A percentile compares a stretch with the other conserved stretches of the same genome.
These are phyloP conservation scores for Backusella mclennaniae DNA, from an alignment of 192 early-diverging fungal genomes.

Conservation along the genomic window DNA sequence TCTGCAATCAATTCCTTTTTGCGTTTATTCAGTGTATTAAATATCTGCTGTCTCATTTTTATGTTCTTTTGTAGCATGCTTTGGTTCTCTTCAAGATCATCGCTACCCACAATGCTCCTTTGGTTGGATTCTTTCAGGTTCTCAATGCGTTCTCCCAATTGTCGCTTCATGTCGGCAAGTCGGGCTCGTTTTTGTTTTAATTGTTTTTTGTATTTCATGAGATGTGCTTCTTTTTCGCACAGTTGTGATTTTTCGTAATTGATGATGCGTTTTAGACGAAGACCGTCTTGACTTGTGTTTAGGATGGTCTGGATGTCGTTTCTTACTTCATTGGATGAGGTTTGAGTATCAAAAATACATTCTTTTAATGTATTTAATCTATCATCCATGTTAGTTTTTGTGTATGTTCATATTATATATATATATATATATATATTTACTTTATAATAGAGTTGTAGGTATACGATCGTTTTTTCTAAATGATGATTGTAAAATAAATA, in stretches of 20 bases:
- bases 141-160: background rate
- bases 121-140: background rate
- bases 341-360: conserved; percentile 35
- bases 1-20: conserved; percentile 55
- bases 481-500: background rate
- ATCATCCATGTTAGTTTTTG: background rate
- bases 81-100: conserved; percentile 26
- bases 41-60: conserved; percentile 24
- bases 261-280: background rate
- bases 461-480: conserved; percentile 48
- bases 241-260: background rate
- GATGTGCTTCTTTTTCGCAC: background rate
- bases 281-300: conserved; percentile 1
- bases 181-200: background rate
- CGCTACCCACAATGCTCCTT: background rate
- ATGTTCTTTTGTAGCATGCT: conserved; percentile 21
- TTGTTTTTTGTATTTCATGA: conserved; percentile 8
- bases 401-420: background rate
- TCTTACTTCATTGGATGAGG: conserved; percentile 28
- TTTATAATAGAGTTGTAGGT: conserved; percentile 49
- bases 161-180: background rate
- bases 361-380: conserved; percentile 36
- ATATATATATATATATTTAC: conserved; percentile 12
- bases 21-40: conserved; percentile 31
- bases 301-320: conserved; percentile 20